Evolutionary conservation across 2,329 filamentous ascomycete genomes (phyloP).

Genomic region (Apiospora pterosperma): DNA sequence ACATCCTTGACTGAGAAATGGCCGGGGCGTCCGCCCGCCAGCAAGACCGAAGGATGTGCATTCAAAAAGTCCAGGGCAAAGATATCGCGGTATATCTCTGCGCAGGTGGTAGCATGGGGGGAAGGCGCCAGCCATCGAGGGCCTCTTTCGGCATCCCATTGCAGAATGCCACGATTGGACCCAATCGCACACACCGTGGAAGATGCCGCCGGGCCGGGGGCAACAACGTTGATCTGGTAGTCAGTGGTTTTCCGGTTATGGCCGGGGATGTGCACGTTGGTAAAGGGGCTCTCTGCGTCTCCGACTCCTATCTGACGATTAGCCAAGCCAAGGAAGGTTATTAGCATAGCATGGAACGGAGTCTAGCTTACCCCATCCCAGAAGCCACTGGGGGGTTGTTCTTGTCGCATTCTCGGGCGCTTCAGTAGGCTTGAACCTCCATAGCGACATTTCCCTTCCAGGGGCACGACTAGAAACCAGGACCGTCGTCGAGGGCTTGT

Average conservation of each 20-base stretch:
- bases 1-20: constrained; percentile 43
- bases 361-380: constrained; percentile 19
- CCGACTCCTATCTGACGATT: not conserved
- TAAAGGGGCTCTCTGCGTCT: constrained; percentile 8
- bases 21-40: constrained; percentile 49
- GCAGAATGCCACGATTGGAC: constrained; percentile 44
- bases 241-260: constrained; percentile 19
- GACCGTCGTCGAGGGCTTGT: constrained; percentile 37
- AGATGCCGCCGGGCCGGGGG: constrained; percentile 34
- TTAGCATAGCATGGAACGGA: not conserved
- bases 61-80: constrained; percentile 47
- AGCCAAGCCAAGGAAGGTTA: not conserved
- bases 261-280: constrained; percentile 11
- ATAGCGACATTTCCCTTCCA: constrained; percentile 28
- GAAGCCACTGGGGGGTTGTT: constrained; percentile 32
- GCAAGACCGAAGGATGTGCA: constrained; percentile 40
- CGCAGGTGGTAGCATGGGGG: constrained; percentile 14
- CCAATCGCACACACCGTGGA: constrained; percentile 44
- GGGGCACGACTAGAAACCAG: constrained; percentile 39
- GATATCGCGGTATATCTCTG: constrained; percentile 31
- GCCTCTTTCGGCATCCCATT: constrained; percentile 27
- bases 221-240: constrained; percentile 32
- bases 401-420: constrained; percentile 18
- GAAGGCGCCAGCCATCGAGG: constrained; percentile 32
- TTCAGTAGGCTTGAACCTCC: constrained; percentile 34